These are phyloP conservation scores for Brassica balearica DNA, from an alignment of 441 rosid species.

Conservation along the genomic window DNA sequence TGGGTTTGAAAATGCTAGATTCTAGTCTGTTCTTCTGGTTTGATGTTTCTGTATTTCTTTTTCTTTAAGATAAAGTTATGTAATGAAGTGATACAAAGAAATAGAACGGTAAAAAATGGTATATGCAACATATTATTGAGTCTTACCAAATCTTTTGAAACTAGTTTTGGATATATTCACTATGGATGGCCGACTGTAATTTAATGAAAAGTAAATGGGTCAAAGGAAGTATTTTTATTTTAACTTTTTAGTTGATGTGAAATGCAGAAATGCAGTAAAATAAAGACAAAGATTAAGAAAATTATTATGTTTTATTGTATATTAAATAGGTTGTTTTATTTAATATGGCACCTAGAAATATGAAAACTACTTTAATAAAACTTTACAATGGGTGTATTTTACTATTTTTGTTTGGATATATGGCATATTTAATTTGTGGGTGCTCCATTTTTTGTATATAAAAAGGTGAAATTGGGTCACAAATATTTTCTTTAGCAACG, in stretches of 20 bases:
- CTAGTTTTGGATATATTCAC: slow-evolving; percentile 2
- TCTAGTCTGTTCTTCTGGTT: slow-evolving; percentile 46
- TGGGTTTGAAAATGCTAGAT: slow-evolving; percentile 96
- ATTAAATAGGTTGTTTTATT: no score
- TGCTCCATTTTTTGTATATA: not conserved
- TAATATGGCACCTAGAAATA: no score
- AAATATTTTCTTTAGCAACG: slow-evolving; percentile 16
- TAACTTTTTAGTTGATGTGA: slow-evolving; percentile 10
- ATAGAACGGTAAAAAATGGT: slow-evolving; percentile 20
- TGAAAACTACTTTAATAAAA: no score
- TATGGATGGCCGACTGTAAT: not conserved
- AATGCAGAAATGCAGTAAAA: slow-evolving; percentile 13
- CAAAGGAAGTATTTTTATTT: not conserved
- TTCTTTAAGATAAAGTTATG: slow-evolving; percentile 19
- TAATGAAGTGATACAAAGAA: slow-evolving; percentile 40
- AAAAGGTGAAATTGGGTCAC: not conserved
- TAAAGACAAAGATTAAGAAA: no score
- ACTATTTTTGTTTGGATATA: not conserved
- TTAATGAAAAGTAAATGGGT: not conserved
- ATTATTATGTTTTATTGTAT: no score
- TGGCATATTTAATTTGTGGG: not conserved
- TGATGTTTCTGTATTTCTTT: not conserved
- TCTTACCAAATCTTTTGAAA: not conserved
- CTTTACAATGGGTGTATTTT: no score
- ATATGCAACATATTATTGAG: slow-evolving; percentile 10